Evolutionary conservation across 2,329 filamentous ascomycete species (phyloP).

Genomic region (Fusarium temperatum): DNA sequence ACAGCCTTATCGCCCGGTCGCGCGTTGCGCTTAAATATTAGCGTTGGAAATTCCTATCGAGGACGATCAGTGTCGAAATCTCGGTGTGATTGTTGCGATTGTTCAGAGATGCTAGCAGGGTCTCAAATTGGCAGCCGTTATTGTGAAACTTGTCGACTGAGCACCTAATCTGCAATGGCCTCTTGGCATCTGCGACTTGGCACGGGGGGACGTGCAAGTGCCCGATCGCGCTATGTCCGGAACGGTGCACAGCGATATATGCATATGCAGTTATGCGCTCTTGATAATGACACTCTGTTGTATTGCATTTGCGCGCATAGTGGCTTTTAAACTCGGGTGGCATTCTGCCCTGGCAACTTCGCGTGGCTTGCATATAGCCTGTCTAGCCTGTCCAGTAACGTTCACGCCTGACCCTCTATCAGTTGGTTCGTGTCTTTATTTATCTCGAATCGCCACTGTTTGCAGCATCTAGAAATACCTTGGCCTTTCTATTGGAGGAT

Average conservation of each 20-base stretch:
- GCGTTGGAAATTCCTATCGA: background rate
- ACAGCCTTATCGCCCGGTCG: background rate
- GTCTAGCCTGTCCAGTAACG: background rate
- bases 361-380: constrained; percentile 12
- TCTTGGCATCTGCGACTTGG: constrained; percentile 19
- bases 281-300: constrained; percentile 9
- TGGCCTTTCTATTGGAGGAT: constrained; percentile 6
- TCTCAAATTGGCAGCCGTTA: constrained; percentile 17
- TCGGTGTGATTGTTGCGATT: constrained; percentile 14
- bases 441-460: constrained; percentile 5
- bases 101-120: background rate
- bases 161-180: constrained; percentile 15
- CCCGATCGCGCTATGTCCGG: background rate
- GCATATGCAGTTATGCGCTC: background rate
- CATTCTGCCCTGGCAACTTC: constrained; percentile 15
- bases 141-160: constrained; percentile 21
- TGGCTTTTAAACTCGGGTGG: background rate
- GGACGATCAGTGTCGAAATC: background rate
- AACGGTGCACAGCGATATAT: background rate
- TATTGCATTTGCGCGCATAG: background rate
- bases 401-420: constrained; percentile 9
- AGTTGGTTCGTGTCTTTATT: constrained; percentile 23
- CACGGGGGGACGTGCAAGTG: constrained; percentile 4
- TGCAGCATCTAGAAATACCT: constrained; percentile 9
- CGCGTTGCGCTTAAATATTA: background rate